phyloP scores from a whole-genome alignment of 75 land plant species.

The Sequoiadendron giganteum region DNA sequence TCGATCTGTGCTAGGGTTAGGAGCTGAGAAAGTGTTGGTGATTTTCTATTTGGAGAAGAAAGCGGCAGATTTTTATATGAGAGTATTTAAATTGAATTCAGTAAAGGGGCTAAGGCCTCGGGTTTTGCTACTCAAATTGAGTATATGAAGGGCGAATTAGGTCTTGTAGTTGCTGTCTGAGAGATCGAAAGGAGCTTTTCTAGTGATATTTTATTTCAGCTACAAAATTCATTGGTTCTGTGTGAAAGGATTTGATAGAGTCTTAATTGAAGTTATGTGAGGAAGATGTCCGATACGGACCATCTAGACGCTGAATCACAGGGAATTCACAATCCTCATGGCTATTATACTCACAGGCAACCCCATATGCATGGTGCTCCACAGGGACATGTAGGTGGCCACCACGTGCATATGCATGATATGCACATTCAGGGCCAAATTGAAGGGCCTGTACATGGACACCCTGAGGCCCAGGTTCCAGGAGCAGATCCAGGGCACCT shows the following conservation, averaged over 20 bases:
- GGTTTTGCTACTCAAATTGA: not conserved
- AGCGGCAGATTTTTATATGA: not conserved
- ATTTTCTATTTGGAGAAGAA: not conserved
- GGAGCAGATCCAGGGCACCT: conserved; percentile 4
- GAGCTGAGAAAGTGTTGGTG: not conserved
- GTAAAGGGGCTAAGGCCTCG: too few species aligned
- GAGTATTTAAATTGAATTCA: not conserved
- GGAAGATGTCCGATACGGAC: conserved; percentile 8
- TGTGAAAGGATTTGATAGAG: not conserved
- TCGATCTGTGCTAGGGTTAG: conserved; percentile 2
- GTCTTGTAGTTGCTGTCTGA: not conserved
- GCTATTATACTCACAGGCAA: conserved; percentile 8
- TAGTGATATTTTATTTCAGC: not conserved
- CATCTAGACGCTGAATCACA: conserved; percentile 10
- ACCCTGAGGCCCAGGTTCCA: conserved; percentile 8
- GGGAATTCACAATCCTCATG: conserved; percentile 9
- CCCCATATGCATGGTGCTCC: conserved; percentile 5
- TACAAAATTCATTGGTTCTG: not conserved
- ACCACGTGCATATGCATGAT: conserved; percentile 7
- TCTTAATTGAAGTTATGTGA: conserved; percentile 10
- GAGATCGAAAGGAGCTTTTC: not conserved
- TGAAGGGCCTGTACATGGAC: not conserved
- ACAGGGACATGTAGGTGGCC: not conserved
- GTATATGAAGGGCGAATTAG: not conserved
- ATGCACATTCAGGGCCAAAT: not conserved